A percentile compares a stretch with the other conserved stretches of the same genome.
These are phyloP conservation scores for Candida arabinofermentans DNA, from an alignment of 805 yeast genomes.

Conservation along the genomic window DNA sequence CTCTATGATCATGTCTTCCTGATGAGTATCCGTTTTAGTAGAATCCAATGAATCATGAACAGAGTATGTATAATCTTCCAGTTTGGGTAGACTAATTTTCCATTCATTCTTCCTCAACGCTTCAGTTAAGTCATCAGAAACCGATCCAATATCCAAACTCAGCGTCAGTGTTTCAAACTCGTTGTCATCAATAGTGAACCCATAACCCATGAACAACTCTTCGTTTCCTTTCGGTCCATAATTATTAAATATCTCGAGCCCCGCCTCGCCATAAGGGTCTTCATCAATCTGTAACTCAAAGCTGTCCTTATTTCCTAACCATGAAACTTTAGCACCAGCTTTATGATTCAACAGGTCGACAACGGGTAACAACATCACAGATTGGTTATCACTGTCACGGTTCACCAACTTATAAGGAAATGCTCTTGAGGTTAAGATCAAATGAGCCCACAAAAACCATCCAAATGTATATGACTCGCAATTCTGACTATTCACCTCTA, in stretches of 20 bases:
- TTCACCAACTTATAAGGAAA: slow-evolving; percentile 66
- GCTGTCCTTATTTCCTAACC: slow-evolving; percentile 40
- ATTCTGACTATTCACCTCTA: slow-evolving; percentile 29
- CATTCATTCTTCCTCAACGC: slow-evolving; percentile 11
- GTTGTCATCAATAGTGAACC: slow-evolving; percentile 61
- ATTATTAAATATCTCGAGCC: slow-evolving; percentile 62
- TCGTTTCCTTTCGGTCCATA: slow-evolving; percentile 89
- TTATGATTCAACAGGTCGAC: slow-evolving; percentile 78
- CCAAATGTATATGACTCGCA: slow-evolving; percentile 35
- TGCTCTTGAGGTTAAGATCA: slow-evolving; percentile 71
- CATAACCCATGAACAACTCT: slow-evolving; percentile 76
- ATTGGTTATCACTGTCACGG: slow-evolving; percentile 10
- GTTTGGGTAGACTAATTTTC: slow-evolving; percentile 22
- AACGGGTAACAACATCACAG: slow-evolving; percentile 65
- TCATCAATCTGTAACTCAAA: slow-evolving; percentile 13
- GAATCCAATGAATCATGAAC: slow-evolving; percentile 9
- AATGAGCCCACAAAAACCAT: slow-evolving; percentile 70
- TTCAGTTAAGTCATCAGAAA: slow-evolving; percentile 1
- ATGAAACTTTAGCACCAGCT: slow-evolving; percentile 54
- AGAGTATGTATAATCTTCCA: slow-evolving; percentile 28
- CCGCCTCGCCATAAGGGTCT: background rate
- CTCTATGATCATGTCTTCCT: background rate
- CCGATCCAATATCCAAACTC: slow-evolving; percentile 47
- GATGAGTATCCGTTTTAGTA: background rate
- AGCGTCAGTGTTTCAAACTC: slow-evolving; percentile 56